phyloP scores from a whole-genome alignment of 2,329 filamentous ascomycete species.

The Blastomyces emzantsi region DNA sequence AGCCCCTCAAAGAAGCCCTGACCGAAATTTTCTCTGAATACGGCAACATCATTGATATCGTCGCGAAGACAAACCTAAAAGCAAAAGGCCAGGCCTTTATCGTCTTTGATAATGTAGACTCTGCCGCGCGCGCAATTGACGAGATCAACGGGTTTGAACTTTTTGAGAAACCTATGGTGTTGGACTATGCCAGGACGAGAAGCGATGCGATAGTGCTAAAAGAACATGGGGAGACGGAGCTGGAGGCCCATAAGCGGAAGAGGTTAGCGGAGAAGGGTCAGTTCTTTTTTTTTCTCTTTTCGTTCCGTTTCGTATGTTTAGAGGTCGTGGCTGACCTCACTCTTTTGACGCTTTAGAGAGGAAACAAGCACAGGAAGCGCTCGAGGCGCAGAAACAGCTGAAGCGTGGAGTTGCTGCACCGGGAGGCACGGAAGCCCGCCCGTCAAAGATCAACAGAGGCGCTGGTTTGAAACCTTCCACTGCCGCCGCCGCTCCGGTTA shows the following conservation, averaged over 20 bases:
- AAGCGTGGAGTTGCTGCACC: constrained; percentile 52
- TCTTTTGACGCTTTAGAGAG: constrained; percentile 41
- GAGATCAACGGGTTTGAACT: constrained; percentile 88
- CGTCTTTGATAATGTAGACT: constrained; percentile 73
- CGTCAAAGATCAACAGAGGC: constrained; percentile 61
- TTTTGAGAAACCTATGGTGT: constrained; percentile 80
- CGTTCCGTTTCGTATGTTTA: not conserved
- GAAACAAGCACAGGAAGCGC: constrained; percentile 74
- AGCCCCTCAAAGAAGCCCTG: constrained; percentile 64
- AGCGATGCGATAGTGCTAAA: constrained; percentile 80
- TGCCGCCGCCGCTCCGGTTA: constrained; percentile 57
- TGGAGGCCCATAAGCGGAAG: constrained; percentile 77
- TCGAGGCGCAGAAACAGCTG: constrained; percentile 66
- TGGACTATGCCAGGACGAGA: constrained; percentile 70
- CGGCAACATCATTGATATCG: constrained; percentile 72
- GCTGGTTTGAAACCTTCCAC: constrained; percentile 69
- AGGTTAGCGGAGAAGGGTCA: constrained; percentile 82
- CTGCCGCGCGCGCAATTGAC: constrained; percentile 72
- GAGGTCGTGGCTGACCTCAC: not conserved
- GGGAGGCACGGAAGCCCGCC: constrained; percentile 44
- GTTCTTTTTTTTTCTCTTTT: constrained; percentile 11
- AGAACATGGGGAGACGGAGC: constrained; percentile 65
- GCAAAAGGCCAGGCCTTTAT: constrained; percentile 95
- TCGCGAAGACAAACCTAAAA: constrained; percentile 82
- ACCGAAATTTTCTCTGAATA: constrained; percentile 77